Evolutionary conservation across 148 eudicot species (phyloP).

Genomic region (Persicaria tinctoria): DNA sequence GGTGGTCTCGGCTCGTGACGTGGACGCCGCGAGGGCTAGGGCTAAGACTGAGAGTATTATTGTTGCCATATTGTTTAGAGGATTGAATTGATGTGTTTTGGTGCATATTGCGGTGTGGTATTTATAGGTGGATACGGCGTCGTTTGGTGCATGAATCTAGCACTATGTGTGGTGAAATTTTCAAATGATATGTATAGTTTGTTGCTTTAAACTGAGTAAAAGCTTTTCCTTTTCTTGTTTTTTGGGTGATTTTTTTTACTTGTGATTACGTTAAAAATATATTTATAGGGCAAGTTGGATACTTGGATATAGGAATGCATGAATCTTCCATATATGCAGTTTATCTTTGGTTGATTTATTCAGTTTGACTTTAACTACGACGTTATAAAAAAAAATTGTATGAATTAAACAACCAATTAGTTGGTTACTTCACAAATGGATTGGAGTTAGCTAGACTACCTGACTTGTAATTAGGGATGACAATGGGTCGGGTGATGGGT

Average conservation of each 20-base stretch:
- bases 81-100: neutral
- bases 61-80: neutral
- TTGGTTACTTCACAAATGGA: too few species aligned
- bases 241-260: neutral
- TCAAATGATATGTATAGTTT: neutral
- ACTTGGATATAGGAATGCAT: neutral
- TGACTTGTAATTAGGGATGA: too few species aligned
- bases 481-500: too few species aligned
- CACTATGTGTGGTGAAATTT: neutral
- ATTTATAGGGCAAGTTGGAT: neutral
- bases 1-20: neutral
- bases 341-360: too few species aligned
- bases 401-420: too few species aligned
- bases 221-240: neutral
- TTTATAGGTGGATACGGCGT: constrained; percentile 3
- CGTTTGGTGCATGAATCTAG: constrained; percentile 7
- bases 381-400: too few species aligned
- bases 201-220: constrained; percentile 3
- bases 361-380: too few species aligned
- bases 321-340: neutral
- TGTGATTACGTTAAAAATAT: neutral
- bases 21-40: neutral
- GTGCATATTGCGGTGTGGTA: neutral
- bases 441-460: too few species aligned
- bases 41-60: neutral